Conservation (phyloP, 1,139 yeast genomes). For the Arxiozyma bovina region DNA sequence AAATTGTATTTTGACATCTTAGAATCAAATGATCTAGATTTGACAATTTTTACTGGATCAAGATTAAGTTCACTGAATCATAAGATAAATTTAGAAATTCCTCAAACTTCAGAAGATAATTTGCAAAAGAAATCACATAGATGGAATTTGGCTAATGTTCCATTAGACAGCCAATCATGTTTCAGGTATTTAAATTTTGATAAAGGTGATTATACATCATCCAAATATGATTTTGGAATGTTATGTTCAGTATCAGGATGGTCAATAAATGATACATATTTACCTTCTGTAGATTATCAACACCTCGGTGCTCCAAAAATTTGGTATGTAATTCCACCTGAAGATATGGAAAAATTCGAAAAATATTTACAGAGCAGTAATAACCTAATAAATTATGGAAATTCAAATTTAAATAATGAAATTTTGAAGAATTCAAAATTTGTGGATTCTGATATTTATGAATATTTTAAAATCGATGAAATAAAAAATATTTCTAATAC, state of each 20-base stretch:
- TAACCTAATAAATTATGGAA: conserved; percentile 13
- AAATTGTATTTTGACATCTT: conserved; percentile 40
- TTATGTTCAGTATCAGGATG: conserved; percentile 64
- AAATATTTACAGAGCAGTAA: conserved; percentile 30
- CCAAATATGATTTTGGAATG: conserved; percentile 54
- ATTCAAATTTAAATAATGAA: neutral
- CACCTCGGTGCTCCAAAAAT: conserved; percentile 61
- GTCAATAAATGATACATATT: conserved; percentile 68
- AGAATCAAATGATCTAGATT: conserved; percentile 31
- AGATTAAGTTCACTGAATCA: conserved; percentile 38
- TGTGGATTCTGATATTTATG: conserved; percentile 16
- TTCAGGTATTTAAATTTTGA: conserved; percentile 36
- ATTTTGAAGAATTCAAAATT: conserved; percentile 2
- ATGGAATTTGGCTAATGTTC: conserved; percentile 67
- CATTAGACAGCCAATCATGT: conserved; percentile 49
- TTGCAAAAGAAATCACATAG: conserved; percentile 31
- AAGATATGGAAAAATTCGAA: conserved; percentile 57
- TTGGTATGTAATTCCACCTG: conserved; percentile 80
- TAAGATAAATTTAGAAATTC: conserved; percentile 24
- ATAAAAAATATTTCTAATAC: neutral
- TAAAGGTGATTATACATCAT: conserved; percentile 38
- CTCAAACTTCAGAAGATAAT: conserved; percentile 16
- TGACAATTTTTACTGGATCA: conserved; percentile 45
- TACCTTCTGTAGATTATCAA: conserved; percentile 58
- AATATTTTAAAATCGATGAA: conserved; percentile 16